phyloP scores from a whole-genome alignment of 2,329 filamentous ascomycete species.

The Paracorniculantispora psalliotae region DNA sequence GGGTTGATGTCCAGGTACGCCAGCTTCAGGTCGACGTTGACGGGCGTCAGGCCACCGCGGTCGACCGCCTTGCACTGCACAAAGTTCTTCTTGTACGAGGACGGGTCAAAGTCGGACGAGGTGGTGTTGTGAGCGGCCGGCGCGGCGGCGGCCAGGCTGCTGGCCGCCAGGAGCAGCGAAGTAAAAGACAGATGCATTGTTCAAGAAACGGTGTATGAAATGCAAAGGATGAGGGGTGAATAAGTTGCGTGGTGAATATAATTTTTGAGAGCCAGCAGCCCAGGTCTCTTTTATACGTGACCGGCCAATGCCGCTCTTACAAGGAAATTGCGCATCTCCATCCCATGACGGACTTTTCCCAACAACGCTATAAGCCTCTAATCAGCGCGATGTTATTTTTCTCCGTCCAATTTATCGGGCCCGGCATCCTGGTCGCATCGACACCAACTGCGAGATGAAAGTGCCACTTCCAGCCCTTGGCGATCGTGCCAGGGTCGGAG shows the following conservation, averaged over 20 bases:
- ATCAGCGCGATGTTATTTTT: not conserved
- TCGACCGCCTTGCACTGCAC: conserved; percentile 1
- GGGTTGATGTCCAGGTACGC: conserved; percentile 14
- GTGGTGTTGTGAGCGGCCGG: not conserved
- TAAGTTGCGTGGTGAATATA: no score
- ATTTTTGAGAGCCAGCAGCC: no score
- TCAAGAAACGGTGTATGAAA: not conserved
- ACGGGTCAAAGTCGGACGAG: conserved; percentile 1
- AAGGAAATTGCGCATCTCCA: not conserved
- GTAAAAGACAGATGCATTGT: not conserved
- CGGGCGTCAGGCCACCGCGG: conserved; percentile 1
- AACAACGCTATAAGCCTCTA: not conserved
- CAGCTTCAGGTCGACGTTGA: conserved; percentile 2
- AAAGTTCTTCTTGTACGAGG: conserved; percentile 3
- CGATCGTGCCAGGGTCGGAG: not conserved
- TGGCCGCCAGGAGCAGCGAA: not conserved
- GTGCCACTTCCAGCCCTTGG: not conserved
- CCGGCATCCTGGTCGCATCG: not conserved
- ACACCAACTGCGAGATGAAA: not conserved
- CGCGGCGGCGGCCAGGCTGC: not conserved
- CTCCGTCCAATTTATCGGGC: not conserved
- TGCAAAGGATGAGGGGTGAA: not conserved
- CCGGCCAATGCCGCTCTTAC: not conserved
- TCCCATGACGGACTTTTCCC: not conserved
- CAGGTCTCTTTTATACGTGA: no score